These are phyloP conservation scores for Vitis hybrid DNA, from an alignment of 177 flowering plant species.

Conservation along the genomic window DNA sequence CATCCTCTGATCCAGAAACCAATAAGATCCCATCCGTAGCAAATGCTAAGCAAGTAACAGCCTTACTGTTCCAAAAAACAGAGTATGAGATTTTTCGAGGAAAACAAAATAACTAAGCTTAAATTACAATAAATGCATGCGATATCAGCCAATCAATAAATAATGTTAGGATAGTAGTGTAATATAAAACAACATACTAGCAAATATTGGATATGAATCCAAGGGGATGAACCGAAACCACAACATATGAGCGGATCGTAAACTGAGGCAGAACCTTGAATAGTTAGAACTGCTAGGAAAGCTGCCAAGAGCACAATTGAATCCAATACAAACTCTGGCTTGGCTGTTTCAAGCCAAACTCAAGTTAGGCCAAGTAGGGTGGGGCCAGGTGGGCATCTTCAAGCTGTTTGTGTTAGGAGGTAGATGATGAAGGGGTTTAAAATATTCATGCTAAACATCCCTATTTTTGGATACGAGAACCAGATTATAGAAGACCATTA, in stretches of 20 bases:
- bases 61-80: conserved; percentile 49
- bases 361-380: not conserved
- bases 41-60: conserved; percentile 71
- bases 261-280: too few relatives aligned
- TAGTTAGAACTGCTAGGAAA: too few relatives aligned
- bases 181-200: too few relatives aligned
- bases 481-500: too few relatives aligned
- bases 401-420: too few relatives aligned
- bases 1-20: conserved; percentile 90
- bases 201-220: too few relatives aligned
- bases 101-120: not conserved
- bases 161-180: not conserved
- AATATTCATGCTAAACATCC: too few relatives aligned
- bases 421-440: too few relatives aligned
- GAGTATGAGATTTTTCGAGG: not conserved
- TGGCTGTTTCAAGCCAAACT: not conserved
- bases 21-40: conserved; percentile 47
- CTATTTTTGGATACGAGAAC: too few relatives aligned
- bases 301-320: too few relatives aligned
- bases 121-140: not conserved
- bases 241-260: too few relatives aligned
- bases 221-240: not conserved
- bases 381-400: not conserved
- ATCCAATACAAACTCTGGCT: not conserved
- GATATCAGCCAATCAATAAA: not conserved